Conservation (phyloP, 2,329 filamentous ascomycete genomes). For the Arthrinium phaeospermum region DNA sequence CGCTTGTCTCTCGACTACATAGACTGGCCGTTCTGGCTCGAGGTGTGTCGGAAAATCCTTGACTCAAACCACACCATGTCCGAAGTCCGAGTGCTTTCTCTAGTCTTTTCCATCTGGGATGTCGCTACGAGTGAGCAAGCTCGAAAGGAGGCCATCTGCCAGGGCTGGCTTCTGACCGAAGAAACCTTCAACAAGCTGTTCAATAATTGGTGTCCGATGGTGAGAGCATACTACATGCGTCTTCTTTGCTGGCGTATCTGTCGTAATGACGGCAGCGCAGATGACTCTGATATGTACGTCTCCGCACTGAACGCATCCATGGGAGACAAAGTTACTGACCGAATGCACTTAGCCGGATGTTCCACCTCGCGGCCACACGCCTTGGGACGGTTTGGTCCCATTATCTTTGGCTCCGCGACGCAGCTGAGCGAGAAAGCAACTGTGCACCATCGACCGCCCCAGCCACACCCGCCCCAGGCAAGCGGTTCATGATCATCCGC, state of each 20-base stretch:
- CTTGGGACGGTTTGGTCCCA: conserved; percentile 78
- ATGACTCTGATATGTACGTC: conserved; percentile 71
- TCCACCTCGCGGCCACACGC: conserved; percentile 68
- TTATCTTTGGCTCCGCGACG: conserved; percentile 75
- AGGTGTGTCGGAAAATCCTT: conserved; percentile 79
- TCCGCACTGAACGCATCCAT: background rate
- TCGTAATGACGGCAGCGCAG: conserved; percentile 71
- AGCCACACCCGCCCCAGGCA: conserved; percentile 83
- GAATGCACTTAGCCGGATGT: conserved; percentile 64
- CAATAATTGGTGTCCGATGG: conserved; percentile 96
- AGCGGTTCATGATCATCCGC: conserved; percentile 86
- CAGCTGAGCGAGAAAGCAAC: conserved; percentile 61
- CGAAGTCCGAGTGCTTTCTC: conserved; percentile 82
- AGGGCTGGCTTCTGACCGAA: conserved; percentile 77
- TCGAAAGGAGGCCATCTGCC: conserved; percentile 73
- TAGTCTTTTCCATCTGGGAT: conserved; percentile 82
- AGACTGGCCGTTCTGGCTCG: conserved; percentile 86
- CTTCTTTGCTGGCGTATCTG: conserved; percentile 89
- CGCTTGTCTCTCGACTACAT: conserved; percentile 52
- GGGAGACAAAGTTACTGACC: conserved; percentile 31
- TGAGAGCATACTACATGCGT: conserved; percentile 90
- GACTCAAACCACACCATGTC: conserved; percentile 88
- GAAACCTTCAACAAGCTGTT: conserved; percentile 82
- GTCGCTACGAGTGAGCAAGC: conserved; percentile 68
- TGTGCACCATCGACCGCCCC: conserved; percentile 76